Conservation (phyloP, 441 rosid species). For the Corymbia citriodora region DNA sequence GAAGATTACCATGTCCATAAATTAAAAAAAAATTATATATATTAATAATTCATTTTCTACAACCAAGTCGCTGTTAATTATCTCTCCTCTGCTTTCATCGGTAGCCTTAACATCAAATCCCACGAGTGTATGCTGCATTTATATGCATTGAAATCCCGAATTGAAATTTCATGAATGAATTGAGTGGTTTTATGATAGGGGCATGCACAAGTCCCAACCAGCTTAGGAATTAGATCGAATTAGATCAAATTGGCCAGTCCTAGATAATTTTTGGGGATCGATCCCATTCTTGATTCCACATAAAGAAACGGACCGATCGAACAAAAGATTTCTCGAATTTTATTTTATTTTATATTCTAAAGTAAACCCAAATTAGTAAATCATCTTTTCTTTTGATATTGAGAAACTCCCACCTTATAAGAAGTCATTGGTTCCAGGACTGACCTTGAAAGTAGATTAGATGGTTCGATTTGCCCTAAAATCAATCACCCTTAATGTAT, state of each 20-base stretch:
- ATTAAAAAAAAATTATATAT: no score
- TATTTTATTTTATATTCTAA: no score
- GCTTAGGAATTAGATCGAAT: not conserved
- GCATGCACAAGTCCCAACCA: not conserved
- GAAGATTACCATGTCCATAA: no score
- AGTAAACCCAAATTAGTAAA: no score
- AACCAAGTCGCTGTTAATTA: rapidly evolving
- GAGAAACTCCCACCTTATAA: no score
- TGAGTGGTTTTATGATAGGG: not conserved
- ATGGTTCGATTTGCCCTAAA: no score
- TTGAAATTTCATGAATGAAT: not conserved
- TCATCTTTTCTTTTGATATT: no score
- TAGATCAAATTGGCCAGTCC: rapidly evolving
- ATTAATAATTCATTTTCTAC: no score
- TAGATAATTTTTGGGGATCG: rapidly evolving
- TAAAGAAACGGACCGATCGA: rapidly evolving
- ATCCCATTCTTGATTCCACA: not conserved
- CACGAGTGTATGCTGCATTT: not conserved
- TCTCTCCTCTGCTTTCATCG: not conserved
- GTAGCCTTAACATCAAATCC: not conserved
- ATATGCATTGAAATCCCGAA: not conserved
- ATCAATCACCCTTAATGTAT: no score
- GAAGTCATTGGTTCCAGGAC: no score
- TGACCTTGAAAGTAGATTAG: no score
- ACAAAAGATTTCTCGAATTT: no score